Conservation (phyloP, 176 grass and related monocot species). For the Pontederia crassipes region DNA sequence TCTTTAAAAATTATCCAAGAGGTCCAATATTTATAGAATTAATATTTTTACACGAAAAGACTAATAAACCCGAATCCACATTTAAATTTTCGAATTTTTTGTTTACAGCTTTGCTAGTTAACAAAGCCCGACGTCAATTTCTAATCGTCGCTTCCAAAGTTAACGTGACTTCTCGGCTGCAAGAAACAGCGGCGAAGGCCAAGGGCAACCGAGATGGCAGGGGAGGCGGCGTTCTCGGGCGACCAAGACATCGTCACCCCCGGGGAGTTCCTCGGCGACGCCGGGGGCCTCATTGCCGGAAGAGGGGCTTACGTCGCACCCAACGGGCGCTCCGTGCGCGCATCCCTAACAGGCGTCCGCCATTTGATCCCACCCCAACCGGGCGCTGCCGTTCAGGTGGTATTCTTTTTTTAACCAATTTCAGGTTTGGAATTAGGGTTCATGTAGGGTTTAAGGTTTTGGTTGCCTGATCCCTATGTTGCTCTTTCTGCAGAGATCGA, state of each 20-base stretch:
- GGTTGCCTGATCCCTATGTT: neutral
- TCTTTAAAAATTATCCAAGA: no score
- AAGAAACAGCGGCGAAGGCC: neutral
- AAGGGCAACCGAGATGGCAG: conserved; percentile 24
- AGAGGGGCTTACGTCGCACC: conserved; percentile 52
- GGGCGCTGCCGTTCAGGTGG: conserved; percentile 50
- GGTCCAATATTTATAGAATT: no score
- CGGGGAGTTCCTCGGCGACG: conserved; percentile 57
- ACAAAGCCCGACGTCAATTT: no score
- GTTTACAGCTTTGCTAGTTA: no score
- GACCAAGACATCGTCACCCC: conserved; percentile 48
- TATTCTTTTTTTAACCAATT: neutral
- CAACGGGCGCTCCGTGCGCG: conserved; percentile 52
- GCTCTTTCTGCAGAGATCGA: conserved; percentile 46
- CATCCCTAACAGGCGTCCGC: conserved; percentile 61
- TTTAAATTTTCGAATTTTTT: no score
- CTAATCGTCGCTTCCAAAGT: neutral
- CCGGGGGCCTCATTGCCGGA: conserved; percentile 34
- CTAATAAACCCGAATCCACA: no score
- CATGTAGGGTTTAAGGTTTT: neutral
- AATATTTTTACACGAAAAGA: no score
- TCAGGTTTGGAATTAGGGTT: conserved; percentile 17
- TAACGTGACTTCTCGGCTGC: neutral
- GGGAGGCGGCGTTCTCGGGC: conserved; percentile 37
- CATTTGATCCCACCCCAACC: conserved; percentile 38